A percentile compares a stretch with the other conserved stretches of the same genome.
Evolutionary conservation across 2,329 filamentous ascomycete genomes (phyloP).

Genomic region (Parafenestella ontariensis): DNA sequence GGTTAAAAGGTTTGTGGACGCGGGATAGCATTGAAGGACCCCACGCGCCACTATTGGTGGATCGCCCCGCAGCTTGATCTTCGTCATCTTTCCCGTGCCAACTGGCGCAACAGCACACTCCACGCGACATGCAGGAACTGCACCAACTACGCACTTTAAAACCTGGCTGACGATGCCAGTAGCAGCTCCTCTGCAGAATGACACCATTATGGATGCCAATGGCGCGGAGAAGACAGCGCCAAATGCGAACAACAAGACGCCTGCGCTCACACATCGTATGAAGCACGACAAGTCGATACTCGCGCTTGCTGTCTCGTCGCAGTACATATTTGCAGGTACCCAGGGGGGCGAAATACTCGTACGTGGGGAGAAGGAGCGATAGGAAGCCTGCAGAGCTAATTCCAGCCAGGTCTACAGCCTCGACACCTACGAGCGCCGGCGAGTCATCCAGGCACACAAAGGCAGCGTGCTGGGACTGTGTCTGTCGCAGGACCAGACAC

Average conservation of each 20-base stretch:
- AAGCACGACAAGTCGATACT: constrained; percentile 81
- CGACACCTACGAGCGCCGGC: constrained; percentile 81
- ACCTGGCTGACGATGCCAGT: constrained; percentile 37
- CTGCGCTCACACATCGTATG: constrained; percentile 76
- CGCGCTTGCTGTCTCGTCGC: constrained; percentile 78
- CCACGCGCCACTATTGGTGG: constrained; percentile 2
- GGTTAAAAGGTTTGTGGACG: constrained; percentile 23
- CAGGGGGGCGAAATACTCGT: constrained; percentile 91
- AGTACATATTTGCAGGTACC: constrained; percentile 88
- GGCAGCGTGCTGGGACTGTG: constrained; percentile 88
- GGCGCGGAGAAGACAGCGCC: constrained; percentile 13
- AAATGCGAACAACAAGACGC: constrained; percentile 41
- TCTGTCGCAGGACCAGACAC: constrained; percentile 74
- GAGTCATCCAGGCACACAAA: constrained; percentile 84
- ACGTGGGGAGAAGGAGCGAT: constrained; percentile 26
- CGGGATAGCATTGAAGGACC: too few species aligned
- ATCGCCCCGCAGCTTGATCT: constrained; percentile 19
- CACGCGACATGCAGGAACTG: constrained; percentile 31
- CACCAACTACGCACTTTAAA: constrained; percentile 10
- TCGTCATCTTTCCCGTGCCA: constrained; percentile 27
- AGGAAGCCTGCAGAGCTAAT: constrained; percentile 19
- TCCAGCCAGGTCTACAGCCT: constrained; percentile 75
- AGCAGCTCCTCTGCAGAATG: constrained; percentile 37
- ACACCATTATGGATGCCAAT: constrained; percentile 24
- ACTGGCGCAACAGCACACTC: constrained; percentile 15